phyloP scores from a whole-genome alignment of 495 filamentous ascomycete species.

The Trichoderma gamsii region DNA sequence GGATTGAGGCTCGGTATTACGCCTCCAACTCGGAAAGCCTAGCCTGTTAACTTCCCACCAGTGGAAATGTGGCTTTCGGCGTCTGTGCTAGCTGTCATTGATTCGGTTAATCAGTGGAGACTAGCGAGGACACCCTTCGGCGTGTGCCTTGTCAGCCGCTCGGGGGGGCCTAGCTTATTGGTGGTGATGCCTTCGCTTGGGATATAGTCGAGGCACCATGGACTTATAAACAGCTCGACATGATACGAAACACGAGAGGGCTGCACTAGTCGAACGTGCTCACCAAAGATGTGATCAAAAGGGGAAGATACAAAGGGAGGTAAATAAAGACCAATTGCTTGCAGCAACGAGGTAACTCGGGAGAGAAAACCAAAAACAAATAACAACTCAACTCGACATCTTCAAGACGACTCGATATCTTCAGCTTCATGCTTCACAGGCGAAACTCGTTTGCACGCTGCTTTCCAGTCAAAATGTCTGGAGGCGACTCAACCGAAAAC shows the following conservation, averaged over 20 bases:
- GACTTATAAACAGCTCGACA: neutral
- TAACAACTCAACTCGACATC: neutral
- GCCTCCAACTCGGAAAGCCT: neutral
- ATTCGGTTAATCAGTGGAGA: conserved; percentile 4
- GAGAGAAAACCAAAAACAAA: neutral
- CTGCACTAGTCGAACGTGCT: neutral
- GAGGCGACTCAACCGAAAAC: conserved; percentile 3
- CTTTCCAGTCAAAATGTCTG: neutral
- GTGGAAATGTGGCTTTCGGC: conserved; percentile 1
- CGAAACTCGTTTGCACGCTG: neutral
- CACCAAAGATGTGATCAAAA: neutral
- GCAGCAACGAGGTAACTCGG: neutral
- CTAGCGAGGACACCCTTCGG: neutral
- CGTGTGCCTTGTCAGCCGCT: neutral
- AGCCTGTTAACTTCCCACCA: neutral
- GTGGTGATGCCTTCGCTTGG: conserved; percentile 1
- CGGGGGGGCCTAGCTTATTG: neutral
- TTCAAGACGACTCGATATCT: neutral
- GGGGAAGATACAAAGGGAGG: neutral
- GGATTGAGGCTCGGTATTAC: conserved; percentile 6
- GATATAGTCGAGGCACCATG: neutral
- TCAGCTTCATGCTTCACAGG: neutral
- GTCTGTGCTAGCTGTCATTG: neutral
- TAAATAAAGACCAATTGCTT: neutral
- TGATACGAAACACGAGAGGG: neutral